Base-by-base conservation (phyloP, 2,329 filamentous ascomycete species). In the Iodosphaeria phyllophila region DNA sequence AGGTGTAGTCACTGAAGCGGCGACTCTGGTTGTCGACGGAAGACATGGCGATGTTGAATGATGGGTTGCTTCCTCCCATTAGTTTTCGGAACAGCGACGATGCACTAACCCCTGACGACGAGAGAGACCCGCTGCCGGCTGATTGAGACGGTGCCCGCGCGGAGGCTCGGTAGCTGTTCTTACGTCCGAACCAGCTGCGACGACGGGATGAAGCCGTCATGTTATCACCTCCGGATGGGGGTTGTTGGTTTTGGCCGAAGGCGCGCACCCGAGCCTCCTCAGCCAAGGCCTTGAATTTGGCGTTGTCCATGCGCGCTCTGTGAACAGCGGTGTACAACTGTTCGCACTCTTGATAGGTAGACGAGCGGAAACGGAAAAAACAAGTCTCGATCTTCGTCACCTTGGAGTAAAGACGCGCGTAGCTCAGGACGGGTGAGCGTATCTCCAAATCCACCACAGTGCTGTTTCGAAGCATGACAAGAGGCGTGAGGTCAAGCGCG, bases 371-470 rank as follows among this genome's bases (percentile, higher is more conserved):
- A 58, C 91, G 86, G 52, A 92, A 79, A 44, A 91, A 89, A 38
- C 55, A 60, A 16, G 61, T 61, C 9, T 72, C 74, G 25, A 74
- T 42, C 52, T 54, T 64, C 30, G 60, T 64, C 28, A 92, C 63
- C 37, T 69, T 67, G 5, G 77, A 83, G 32, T 77, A 60, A 13
- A 60, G 48, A 21, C 40, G 35, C 11, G 44, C 43, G 30, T 47
- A 68, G 17, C 60, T 45, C 5, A 77, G 76, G 14, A 84, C 76
- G 2, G 80, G 80, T 5, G 86, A 93, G 24, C 83, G 76, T 34
- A 98, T 80, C 35, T 91, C 89, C 27, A 98, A 79, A 45, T 98
- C 89, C 16, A 98, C 67, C 4, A 78, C 79, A 13, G 83, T 98
- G 39, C 84, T 89, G 40, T 86, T 76, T 33, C 86, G 71, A 32